Base-by-base conservation (phyloP, 257 asterid species). In the Hygrophila difformis region DNA sequence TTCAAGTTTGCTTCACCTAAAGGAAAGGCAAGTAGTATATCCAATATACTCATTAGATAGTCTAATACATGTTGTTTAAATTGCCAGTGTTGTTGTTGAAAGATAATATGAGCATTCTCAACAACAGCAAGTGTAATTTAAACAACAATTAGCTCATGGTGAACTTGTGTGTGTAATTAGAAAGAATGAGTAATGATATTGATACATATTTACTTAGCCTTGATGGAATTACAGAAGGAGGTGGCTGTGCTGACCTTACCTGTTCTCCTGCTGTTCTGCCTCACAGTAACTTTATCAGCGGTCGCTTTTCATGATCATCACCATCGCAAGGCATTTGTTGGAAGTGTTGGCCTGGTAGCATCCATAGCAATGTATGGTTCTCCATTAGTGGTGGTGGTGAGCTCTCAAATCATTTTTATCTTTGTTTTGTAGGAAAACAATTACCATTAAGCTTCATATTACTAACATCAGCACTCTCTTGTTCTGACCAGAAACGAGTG, bases 401-500 rank as follows among this genome's bases (percentile, higher is more conserved):
- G 95, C 42, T 14, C 6, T 35, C 49, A n/a, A n/a, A n/a, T n/a
- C n/a, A n/a, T n/a, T n/a, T n/a, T n/a, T n/a, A n/a, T n/a, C n/a
- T n/a, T n/a, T n/a, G n/a, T n/a, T n/a, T n/a, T n/a, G n/a, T n/a
- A n/a, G n/a, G n/a, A n/a, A n/a, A n/a, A n/a, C n/a, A n/a, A n/a
- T n/a, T n/a, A n/a, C n/a, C n/a, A n/a, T n/a, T n/a, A n/a, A n/a
- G n/a, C n/a, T n/a, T n/a, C n/a, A n/a, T n/a, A n/a, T n/a, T n/a
- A n/a, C n/a, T n/a, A n/a, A n/a, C n/a, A n/a, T n/a, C n/a, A n/a
- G n/a, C n/a, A n/a, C n/a, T n/a, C n/a, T n/a, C n/a, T n/a, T n/a
- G n/a, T n/a, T n/a, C n/a, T n/a, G n/a, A n/a, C 18, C 81, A 85
- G 96, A 82, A 64, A 67, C 85, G 70, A 68, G 96, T 86, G 66